Evolutionary conservation across 2,329 filamentous ascomycete species (phyloP).

Genomic region (Lojkania enalia): DNA sequence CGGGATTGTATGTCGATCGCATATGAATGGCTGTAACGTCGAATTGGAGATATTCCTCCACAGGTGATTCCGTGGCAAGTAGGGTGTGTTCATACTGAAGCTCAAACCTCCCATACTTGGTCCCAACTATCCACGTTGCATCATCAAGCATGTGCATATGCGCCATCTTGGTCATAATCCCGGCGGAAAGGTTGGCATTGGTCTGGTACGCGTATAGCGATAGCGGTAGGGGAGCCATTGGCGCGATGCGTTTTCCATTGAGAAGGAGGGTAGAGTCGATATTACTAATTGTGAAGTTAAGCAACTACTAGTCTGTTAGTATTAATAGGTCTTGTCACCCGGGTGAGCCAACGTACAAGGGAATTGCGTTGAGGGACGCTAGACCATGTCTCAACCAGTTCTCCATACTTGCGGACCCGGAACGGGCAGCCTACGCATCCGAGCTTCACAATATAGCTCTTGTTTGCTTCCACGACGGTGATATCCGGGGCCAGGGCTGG

Average conservation of each 20-base stretch:
- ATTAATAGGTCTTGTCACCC: not conserved
- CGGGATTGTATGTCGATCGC: conserved; percentile 6
- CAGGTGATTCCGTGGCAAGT: conserved; percentile 18
- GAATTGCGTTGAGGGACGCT: conserved; percentile 26
- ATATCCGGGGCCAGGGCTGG: conserved; percentile 20
- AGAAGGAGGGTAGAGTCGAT: conserved; percentile 19
- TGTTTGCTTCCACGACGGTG: conserved; percentile 22
- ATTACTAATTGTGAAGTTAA: conserved; percentile 27
- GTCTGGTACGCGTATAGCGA: conserved; percentile 27
- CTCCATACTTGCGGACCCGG: conserved; percentile 12
- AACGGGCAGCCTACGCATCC: conserved; percentile 34
- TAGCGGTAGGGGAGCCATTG: conserved; percentile 27
- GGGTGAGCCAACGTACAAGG: conserved; percentile 20
- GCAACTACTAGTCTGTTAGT: conserved; percentile 17
- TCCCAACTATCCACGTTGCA: conserved; percentile 13
- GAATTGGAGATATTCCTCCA: conserved; percentile 30
- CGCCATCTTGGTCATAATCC: conserved; percentile 14
- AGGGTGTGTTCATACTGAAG: conserved; percentile 32
- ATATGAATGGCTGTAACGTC: conserved; percentile 27
- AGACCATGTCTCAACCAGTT: conserved; percentile 19
- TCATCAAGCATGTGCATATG: conserved; percentile 16
- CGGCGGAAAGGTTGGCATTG: conserved; percentile 19
- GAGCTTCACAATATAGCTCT: conserved; percentile 33
- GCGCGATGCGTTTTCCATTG: conserved; percentile 26
- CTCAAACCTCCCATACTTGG: conserved; percentile 20